Evolutionary conservation across 768 basidiomycete genomes (phyloP).

Genomic region (Trametes cubensis): DNA sequence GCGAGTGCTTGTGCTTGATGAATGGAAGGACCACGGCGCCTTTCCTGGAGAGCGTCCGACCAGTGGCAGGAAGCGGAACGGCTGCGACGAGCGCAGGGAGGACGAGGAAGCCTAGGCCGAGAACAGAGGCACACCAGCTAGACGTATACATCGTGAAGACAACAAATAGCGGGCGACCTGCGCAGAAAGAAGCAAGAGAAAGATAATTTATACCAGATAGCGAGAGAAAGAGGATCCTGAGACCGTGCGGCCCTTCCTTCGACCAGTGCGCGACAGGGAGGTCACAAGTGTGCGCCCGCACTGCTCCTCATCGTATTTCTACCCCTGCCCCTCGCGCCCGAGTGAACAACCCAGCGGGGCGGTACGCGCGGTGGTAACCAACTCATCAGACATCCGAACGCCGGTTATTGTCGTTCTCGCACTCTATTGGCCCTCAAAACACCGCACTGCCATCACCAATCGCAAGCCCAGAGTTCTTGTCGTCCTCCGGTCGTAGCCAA

Average conservation of each 20-base stretch:
- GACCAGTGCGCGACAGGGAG: constrained; percentile 19
- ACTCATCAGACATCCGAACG: constrained; percentile 7
- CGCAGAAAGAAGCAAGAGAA: constrained; percentile 22
- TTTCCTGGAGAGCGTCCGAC: constrained; percentile 9
- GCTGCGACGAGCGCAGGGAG: constrained; percentile 14
- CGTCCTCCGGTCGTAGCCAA: constrained; percentile 7
- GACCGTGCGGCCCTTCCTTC: constrained; percentile 20
- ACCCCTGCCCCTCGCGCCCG: background rate
- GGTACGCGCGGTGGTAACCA: constrained; percentile 15
- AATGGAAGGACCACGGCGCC: constrained; percentile 17
- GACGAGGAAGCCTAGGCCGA: constrained; percentile 11
- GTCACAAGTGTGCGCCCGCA: constrained; percentile 8
- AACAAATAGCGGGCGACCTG: constrained; percentile 28
- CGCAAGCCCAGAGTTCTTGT: background rate
- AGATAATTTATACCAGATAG: constrained; percentile 20
- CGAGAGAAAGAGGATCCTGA: constrained; percentile 14
- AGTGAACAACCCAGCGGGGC: background rate
- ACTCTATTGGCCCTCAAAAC: background rate
- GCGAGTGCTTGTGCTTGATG: constrained; percentile 14
- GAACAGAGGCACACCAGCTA: constrained; percentile 21
- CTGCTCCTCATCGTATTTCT: background rate
- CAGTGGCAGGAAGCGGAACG: constrained; percentile 11
- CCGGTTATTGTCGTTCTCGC: background rate
- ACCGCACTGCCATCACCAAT: background rate
- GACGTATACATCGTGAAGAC: constrained; percentile 27